Conservation (phyloP, 768 basidiomycete species). For the Termitomyces sp. region DNA sequence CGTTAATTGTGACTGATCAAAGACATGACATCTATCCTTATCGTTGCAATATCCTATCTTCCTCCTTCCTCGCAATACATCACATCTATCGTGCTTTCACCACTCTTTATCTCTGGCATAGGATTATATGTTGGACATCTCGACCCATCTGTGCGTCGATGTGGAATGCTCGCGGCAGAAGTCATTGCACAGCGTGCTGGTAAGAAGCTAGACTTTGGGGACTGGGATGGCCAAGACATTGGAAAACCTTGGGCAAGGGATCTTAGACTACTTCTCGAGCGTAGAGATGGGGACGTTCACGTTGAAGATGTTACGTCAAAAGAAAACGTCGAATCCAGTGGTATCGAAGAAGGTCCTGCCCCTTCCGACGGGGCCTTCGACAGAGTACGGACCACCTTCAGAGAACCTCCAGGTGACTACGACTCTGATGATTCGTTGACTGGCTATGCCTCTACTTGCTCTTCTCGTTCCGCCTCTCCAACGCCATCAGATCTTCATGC, state of each 20-base stretch:
- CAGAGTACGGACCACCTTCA: slow-evolving; percentile 15
- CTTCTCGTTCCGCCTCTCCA: slow-evolving; percentile 74
- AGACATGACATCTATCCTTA: slow-evolving; percentile 73
- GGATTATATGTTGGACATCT: slow-evolving; percentile 74
- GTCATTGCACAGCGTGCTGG: slow-evolving; percentile 56
- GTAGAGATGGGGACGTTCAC: slow-evolving; percentile 47
- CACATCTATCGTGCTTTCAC: slow-evolving; percentile 42
- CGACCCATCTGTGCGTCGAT: slow-evolving; percentile 69
- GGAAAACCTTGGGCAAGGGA: slow-evolving; percentile 60
- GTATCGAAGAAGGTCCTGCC: neutral
- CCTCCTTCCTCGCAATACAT: slow-evolving; percentile 42
- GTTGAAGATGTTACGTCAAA: slow-evolving; percentile 12
- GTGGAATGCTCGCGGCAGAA: slow-evolving; percentile 93
- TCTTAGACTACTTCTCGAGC: slow-evolving; percentile 47
- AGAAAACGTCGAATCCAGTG: neutral
- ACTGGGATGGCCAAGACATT: slow-evolving; percentile 75
- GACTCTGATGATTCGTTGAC: slow-evolving; percentile 85
- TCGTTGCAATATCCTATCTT: slow-evolving; percentile 60
- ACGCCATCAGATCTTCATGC: slow-evolving; percentile 77
- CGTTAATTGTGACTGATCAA: neutral
- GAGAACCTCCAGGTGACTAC: slow-evolving; percentile 26
- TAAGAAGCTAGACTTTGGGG: slow-evolving; percentile 71
- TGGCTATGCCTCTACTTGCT: slow-evolving; percentile 66
- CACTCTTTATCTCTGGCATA: slow-evolving; percentile 62
- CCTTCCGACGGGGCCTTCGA: neutral